phyloP scores from a whole-genome alignment of 306 rosid genomes.

The Castanea sativa region DNA sequence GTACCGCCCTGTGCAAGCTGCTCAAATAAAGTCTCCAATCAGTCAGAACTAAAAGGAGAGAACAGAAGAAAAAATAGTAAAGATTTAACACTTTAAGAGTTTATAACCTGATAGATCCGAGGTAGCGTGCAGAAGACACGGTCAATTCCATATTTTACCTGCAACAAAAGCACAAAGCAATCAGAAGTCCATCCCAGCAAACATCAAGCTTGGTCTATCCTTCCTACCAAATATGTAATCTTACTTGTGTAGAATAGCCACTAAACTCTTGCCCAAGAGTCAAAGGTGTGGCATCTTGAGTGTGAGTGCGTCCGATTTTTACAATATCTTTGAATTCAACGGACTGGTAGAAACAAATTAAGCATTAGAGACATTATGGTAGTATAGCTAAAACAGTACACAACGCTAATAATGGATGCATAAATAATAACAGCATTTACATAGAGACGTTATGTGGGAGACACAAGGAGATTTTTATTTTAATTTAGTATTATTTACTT shows the following conservation, averaged over 20 bases:
- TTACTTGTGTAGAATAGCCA: constrained; percentile 94
- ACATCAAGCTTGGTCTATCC: constrained; percentile 9
- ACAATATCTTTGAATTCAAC: constrained; percentile 90
- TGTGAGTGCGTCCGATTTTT: constrained; percentile 97
- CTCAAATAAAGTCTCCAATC: constrained; percentile 33
- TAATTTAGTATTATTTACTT: too few species aligned
- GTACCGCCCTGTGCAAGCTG: constrained; percentile 99
- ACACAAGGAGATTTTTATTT: too few species aligned
- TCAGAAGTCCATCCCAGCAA: constrained; percentile 18
- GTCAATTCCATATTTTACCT: constrained; percentile 93
- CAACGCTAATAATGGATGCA: background rate
- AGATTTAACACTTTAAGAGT: constrained; percentile 1
- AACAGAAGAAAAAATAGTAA: background rate
- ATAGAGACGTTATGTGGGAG: background rate
- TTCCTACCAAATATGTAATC: constrained; percentile 22
- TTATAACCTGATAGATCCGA: constrained; percentile 80
- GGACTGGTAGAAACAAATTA: constrained; percentile 48
- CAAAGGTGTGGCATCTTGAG: constrained; percentile 98
- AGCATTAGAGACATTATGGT: background rate
- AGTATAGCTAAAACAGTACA: background rate
- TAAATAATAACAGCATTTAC: constrained; percentile 9
- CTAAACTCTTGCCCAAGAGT: constrained; percentile 99
- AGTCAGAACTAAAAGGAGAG: constrained; percentile 28
- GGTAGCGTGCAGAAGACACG: constrained; percentile 77
- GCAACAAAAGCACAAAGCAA: constrained; percentile 33